These are phyloP conservation scores for Stevia rebaudiana DNA, from an alignment of 140 eudicot species.

Conservation along the genomic window DNA sequence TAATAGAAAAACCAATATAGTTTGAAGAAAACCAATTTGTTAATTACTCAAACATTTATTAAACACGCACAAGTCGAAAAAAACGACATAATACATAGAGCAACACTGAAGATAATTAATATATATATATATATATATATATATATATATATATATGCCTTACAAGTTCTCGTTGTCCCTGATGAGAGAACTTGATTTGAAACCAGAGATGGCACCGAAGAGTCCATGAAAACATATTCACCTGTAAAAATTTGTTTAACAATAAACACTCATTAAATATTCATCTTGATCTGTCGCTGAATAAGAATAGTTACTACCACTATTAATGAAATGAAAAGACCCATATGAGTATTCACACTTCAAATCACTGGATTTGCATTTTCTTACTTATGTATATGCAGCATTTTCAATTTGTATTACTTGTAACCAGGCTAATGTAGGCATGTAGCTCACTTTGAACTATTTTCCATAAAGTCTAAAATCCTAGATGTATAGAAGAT, in stretches of 20 bases:
- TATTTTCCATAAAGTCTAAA: background rate
- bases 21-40: background rate
- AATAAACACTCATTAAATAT: background rate
- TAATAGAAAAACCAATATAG: background rate
- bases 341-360: background rate
- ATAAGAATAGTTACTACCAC: background rate
- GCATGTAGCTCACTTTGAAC: background rate
- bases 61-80: background rate
- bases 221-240: constrained; percentile 83
- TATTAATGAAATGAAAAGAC: background rate
- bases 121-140: constrained; percentile 6
- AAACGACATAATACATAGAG: background rate
- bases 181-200: constrained; percentile 70
- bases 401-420: background rate
- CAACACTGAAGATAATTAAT: background rate
- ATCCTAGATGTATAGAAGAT: constrained; percentile 2
- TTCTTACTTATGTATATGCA: constrained; percentile 10
- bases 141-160: constrained; percentile 20
- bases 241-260: constrained; percentile 40
- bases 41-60: background rate
- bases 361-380: background rate
- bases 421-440: background rate
- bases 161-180: constrained; percentile 65
- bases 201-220: constrained; percentile 50
- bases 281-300: constrained; percentile 5